Conservation (phyloP, 106 monocot genomes). For the Chionographis japonica region DNA sequence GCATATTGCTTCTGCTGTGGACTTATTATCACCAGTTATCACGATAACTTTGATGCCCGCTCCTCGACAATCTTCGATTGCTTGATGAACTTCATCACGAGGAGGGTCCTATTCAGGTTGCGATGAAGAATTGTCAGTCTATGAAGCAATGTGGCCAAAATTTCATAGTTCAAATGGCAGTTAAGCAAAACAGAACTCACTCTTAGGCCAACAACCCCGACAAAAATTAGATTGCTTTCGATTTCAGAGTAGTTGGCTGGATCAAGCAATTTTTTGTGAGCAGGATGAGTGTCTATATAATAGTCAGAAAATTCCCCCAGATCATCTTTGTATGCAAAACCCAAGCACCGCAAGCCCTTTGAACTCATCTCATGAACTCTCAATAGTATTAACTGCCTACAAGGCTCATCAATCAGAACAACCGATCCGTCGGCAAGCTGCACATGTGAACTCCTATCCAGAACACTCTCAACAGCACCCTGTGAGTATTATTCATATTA, state of each 20-base stretch:
- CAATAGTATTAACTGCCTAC: conserved; percentile 33
- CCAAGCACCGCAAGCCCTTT: conserved; percentile 65
- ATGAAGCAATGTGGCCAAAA: not conserved
- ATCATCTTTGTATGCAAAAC: conserved; percentile 68
- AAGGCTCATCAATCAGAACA: conserved; percentile 34
- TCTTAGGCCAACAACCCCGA: conserved; percentile 51
- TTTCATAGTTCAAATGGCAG: not conserved
- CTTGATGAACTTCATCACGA: conserved; percentile 61
- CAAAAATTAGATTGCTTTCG: conserved; percentile 56
- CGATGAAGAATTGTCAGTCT: not conserved
- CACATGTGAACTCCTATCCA: conserved; percentile 45
- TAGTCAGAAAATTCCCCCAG: conserved; percentile 64
- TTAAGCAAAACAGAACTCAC: conserved; percentile 13
- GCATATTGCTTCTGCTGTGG: conserved; percentile 72
- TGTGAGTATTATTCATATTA: conserved; percentile 10
- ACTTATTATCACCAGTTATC: conserved; percentile 74
- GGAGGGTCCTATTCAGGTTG: conserved; percentile 49
- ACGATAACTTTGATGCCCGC: conserved; percentile 66
- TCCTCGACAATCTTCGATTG: conserved; percentile 58
- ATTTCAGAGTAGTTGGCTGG: conserved; percentile 54
- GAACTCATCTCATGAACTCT: conserved; percentile 70
- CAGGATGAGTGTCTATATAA: conserved; percentile 38
- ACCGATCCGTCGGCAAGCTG: conserved; percentile 63
- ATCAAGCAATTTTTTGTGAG: conserved; percentile 61
- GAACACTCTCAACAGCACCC: conserved; percentile 67